Percentiles rank a stretch among this genome's conserved stretches.
phyloP scores from a whole-genome alignment of 129 eudicot species.

The Arctium minus region DNA sequence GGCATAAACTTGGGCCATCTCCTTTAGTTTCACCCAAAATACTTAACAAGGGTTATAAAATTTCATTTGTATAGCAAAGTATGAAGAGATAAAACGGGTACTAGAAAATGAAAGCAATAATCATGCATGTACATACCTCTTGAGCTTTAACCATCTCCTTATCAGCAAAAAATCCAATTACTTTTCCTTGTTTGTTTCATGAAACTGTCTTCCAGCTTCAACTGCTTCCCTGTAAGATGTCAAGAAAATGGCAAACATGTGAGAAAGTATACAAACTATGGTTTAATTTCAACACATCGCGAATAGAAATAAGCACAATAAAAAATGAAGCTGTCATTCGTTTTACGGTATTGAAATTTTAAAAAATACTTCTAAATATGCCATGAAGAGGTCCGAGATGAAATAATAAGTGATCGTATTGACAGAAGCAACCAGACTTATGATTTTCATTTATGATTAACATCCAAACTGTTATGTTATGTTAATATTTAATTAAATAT shows the following conservation, averaged over 20 bases:
- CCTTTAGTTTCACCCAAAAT: neutral
- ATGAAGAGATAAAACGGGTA: neutral
- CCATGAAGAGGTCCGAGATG: neutral
- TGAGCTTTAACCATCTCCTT: neutral
- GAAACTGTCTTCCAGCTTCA: conserved; percentile 79
- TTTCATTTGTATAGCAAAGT: neutral
- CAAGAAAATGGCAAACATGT: neutral
- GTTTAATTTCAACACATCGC: neutral
- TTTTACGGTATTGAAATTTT: neutral
- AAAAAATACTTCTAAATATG: neutral
- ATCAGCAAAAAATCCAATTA: neutral
- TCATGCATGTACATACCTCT: neutral
- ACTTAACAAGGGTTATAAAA: neutral
- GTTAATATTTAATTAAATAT: neutral
- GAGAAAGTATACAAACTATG: neutral
- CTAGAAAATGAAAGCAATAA: neutral
- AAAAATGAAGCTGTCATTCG: neutral
- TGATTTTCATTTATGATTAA: neutral
- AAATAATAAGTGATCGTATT: neutral
- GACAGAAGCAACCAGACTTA: neutral
- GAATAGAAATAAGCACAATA: neutral
- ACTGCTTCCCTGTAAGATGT: conserved; percentile 68
- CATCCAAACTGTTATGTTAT: neutral
- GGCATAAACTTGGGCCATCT: no score
- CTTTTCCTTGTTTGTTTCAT: conserved; percentile 33